These are phyloP conservation scores for Chrysosporium queenslandicum DNA, from an alignment of 2,329 filamentous ascomycete genomes.

Conservation along the genomic window DNA sequence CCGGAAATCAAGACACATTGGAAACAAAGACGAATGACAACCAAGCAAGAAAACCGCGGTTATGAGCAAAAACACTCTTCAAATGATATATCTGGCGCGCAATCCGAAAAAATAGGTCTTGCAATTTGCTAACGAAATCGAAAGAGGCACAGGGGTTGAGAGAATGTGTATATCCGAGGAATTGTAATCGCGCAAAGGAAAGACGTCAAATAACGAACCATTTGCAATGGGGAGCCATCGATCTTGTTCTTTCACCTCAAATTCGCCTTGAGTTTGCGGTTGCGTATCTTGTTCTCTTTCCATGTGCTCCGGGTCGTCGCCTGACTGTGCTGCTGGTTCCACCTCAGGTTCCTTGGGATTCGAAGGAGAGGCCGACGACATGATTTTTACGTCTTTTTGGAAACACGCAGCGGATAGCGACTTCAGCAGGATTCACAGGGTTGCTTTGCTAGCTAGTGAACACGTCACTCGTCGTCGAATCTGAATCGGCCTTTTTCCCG, in stretches of 20 bases:
- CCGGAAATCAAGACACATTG: background rate
- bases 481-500: conserved; percentile 12
- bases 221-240: conserved; percentile 99
- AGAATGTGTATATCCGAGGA: conserved; percentile 7
- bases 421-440: conserved; percentile 28
- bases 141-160: background rate
- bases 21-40: background rate
- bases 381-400: conserved; percentile 53
- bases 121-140: background rate
- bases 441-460: conserved; percentile 34
- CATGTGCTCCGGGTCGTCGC: conserved; percentile 85
- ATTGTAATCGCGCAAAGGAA: conserved; percentile 13
- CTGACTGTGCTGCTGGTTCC: conserved; percentile 87
- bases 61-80: background rate
- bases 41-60: background rate
- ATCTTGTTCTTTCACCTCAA: conserved; percentile 99
- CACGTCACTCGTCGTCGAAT: conserved; percentile 32
- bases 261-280: conserved; percentile 70
- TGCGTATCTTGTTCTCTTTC: conserved; percentile 63
- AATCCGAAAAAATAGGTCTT: background rate
- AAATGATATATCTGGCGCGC: background rate
- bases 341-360: conserved; percentile 69
- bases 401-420: conserved; percentile 23
- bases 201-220: conserved; percentile 63
- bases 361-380: conserved; percentile 85